Conservation (phyloP, 2,329 filamentous ascomycete species). For the Fusarium transvaalense region DNA sequence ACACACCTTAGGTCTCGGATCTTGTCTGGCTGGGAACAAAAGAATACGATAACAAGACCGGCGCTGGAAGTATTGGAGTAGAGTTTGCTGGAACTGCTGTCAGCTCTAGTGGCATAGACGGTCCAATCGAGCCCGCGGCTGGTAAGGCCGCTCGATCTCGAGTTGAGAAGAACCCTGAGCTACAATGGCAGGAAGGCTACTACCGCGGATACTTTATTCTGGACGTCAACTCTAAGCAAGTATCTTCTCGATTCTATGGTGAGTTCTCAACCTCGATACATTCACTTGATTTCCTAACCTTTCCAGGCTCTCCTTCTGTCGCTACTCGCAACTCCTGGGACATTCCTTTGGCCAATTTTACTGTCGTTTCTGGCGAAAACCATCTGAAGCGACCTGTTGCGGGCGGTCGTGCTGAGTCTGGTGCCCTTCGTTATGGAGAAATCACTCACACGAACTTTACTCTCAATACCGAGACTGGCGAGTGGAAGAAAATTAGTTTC, state of each 20-base stretch:
- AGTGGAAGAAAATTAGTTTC: slow-evolving; percentile 26
- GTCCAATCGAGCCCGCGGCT: slow-evolving; percentile 62
- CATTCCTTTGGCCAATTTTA: slow-evolving; percentile 77
- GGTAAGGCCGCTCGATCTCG: slow-evolving; percentile 28
- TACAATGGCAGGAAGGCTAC: slow-evolving; percentile 80
- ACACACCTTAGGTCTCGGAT: slow-evolving; percentile 64
- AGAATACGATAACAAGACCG: slow-evolving; percentile 65
- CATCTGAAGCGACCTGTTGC: slow-evolving; percentile 60
- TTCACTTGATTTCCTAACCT: background rate
- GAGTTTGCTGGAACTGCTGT: slow-evolving; percentile 78
- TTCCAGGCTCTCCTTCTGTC: slow-evolving; percentile 62
- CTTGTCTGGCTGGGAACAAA: slow-evolving; percentile 69
- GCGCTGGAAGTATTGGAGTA: slow-evolving; percentile 68
- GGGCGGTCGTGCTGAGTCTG: slow-evolving; percentile 63
- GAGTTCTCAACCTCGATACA: slow-evolving; percentile 1
- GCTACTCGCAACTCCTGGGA: slow-evolving; percentile 72
- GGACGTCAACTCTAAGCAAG: slow-evolving; percentile 65
- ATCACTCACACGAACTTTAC: slow-evolving; percentile 52
- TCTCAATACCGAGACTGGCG: slow-evolving; percentile 34
- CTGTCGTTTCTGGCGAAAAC: slow-evolving; percentile 72
- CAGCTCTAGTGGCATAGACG: slow-evolving; percentile 23
- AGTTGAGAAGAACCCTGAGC: slow-evolving; percentile 66
- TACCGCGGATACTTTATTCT: slow-evolving; percentile 81
- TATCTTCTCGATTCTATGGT: slow-evolving; percentile 74
- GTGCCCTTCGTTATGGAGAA: slow-evolving; percentile 64